Percentiles rank a stretch among this genome's conserved stretches.
These are phyloP conservation scores for Panicum miliaceum DNA, from an alignment of 176 grass and related monocot genomes.

Conservation along the genomic window DNA sequence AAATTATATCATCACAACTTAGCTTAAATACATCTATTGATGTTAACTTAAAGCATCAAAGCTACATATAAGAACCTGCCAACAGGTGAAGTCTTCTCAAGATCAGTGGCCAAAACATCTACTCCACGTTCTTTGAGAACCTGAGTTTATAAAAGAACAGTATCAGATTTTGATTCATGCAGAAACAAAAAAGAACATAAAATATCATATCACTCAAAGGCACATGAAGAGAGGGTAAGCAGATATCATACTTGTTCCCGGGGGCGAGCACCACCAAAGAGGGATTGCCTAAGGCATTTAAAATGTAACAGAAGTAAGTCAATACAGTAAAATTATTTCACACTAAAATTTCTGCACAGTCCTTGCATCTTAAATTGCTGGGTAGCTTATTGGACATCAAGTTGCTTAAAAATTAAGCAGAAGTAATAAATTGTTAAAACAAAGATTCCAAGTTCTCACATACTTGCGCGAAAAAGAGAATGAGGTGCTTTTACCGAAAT, in stretches of 20 bases:
- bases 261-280: conserved; percentile 92
- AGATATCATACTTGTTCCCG: conserved; percentile 72
- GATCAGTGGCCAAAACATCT: conserved; percentile 65
- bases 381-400: not conserved
- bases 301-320: conserved; percentile 37
- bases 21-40: conserved; percentile 5
- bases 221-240: conserved; percentile 2
- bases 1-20: not conserved
- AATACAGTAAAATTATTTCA: not conserved
- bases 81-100: conserved; percentile 62
- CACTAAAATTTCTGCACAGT: not conserved
- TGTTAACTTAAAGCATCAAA: not conserved
- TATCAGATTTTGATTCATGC: conserved; percentile 21
- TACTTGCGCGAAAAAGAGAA: not conserved
- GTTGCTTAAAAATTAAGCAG: conserved; percentile 2
- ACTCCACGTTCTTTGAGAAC: conserved; percentile 95
- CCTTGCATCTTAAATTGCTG: not conserved
- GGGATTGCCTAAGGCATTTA: conserved; percentile 58
- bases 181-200: conserved; percentile 6
- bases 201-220: not conserved
- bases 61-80: conserved; percentile 58
- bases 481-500: not conserved
- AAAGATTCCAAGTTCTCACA: not conserved
- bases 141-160: conserved; percentile 43
- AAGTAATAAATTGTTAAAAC: not conserved